phyloP scores from a whole-genome alignment of 1,139 yeast species.

The Hemisphaericaspora subhashii region DNA sequence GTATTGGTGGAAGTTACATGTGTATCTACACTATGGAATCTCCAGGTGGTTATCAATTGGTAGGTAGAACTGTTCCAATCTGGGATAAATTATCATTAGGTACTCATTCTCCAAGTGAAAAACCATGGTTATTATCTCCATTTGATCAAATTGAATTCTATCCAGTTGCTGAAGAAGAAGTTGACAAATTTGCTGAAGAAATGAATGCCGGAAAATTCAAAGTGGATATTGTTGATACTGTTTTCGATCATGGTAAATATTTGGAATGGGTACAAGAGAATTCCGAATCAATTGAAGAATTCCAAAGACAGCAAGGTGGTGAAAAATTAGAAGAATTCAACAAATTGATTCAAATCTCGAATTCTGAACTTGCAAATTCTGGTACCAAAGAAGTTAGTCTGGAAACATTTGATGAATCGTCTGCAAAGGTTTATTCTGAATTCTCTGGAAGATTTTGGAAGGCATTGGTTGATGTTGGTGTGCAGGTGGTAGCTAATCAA shows the following conservation, averaged over 20 bases:
- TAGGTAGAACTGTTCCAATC: slow-evolving; percentile 94
- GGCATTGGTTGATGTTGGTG: slow-evolving; percentile 80
- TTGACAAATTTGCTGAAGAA: slow-evolving; percentile 70
- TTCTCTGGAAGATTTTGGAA: slow-evolving; percentile 98
- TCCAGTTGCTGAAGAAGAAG: slow-evolving; percentile 82
- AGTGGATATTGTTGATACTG: slow-evolving; percentile 72
- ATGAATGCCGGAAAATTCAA: slow-evolving; percentile 78
- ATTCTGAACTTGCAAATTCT: slow-evolving; percentile 65
- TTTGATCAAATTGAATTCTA: slow-evolving; percentile 94
- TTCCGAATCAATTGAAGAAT: slow-evolving; percentile 67
- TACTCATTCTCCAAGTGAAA: slow-evolving; percentile 52
- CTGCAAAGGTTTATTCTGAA: slow-evolving; percentile 86
- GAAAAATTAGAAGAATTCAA: slow-evolving; percentile 85
- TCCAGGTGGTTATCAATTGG: slow-evolving; percentile 97
- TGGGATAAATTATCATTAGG: slow-evolving; percentile 94
- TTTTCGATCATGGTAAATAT: slow-evolving; percentile 81
- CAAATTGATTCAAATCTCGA: slow-evolving; percentile 76
- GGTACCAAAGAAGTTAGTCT: slow-evolving; percentile 41
- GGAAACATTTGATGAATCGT: slow-evolving; percentile 64
- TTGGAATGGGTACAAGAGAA: slow-evolving; percentile 75
- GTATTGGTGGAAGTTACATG: slow-evolving; percentile 98
- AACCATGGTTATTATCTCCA: slow-evolving; percentile 89
- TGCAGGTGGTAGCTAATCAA: slow-evolving; percentile 68
- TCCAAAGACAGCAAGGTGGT: slow-evolving; percentile 68
- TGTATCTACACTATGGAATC: slow-evolving; percentile 98